Evolutionary conservation across 2,329 filamentous ascomycete species (phyloP), one percentile per base, ranked within the genome.

Genomic region (Tolypocladium sp.): DNA sequence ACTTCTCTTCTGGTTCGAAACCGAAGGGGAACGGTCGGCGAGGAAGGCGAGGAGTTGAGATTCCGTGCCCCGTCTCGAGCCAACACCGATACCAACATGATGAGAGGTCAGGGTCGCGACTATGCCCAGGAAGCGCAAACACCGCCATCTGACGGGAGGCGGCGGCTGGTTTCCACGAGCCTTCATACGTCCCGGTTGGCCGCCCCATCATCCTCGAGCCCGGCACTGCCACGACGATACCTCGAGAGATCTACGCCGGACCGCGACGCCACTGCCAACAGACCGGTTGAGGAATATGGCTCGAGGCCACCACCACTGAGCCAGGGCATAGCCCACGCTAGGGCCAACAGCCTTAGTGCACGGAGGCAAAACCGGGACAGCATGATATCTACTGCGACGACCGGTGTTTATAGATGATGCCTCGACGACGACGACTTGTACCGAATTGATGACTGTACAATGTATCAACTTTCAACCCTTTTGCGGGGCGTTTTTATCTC

Each of bases 21-120:
- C 46, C 76, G 81, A 30, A 75, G 80, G 42, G 74, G 73, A 15
- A 79, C 79, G 41, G 68, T 77, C 37, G 76, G 76, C 17, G 76
- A 79, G 38, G 76, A 82, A 2, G 79, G 81, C 13, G 79, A 82
- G 1, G 79, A 81, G 25, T 53, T 68, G n/a, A 74, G 77, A 38
- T 78, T 81, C 62, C 79, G 81, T n/a, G 76, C 80, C 2, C 82
- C 83, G 1, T 86, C 84, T 4, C 77, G 85, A 30, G 83, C 83
- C 4, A 72, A 76, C 41, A 86, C 83, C 0, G 85, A 88, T 60
- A 76, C 80, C 57, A 78, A 74, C 35, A 66, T 71, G 63, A 61
- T 77, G 73, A 64, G 70, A 49, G 59, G 60, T 42, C 60, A 63
- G n/a, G 60, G 66, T 17, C 66, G 67, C 33, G 70, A 74, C 49